phyloP scores from a whole-genome alignment of 805 yeast genomes.

The Candida berthetii region DNA sequence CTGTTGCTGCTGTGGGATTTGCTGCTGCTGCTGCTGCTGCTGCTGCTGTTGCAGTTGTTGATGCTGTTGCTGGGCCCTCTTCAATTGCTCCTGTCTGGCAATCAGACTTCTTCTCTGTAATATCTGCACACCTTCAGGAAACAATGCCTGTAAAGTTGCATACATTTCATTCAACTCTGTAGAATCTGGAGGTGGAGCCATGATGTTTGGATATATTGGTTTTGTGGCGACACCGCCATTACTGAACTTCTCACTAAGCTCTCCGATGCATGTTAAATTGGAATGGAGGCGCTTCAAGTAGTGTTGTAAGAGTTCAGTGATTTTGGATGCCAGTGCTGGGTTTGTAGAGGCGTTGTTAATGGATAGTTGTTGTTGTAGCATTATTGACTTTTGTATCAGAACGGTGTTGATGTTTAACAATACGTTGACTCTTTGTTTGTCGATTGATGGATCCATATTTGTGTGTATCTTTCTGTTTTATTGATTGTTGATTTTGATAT shows the following conservation, averaged over 20 bases:
- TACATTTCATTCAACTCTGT: conserved; percentile 18
- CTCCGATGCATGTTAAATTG: conserved; percentile 22
- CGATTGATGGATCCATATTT: conserved; percentile 14
- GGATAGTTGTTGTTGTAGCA: conserved; percentile 16
- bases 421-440: conserved; percentile 16
- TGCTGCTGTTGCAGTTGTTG: neutral
- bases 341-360: conserved; percentile 5
- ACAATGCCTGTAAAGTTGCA: conserved; percentile 15
- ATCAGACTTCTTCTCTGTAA: conserved; percentile 11
- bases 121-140: conserved; percentile 20
- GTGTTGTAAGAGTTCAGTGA: conserved; percentile 15
- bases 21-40: conserved; percentile 2
- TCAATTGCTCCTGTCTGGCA: conserved; percentile 4
- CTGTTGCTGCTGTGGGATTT: conserved; percentile 4
- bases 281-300: conserved; percentile 20
- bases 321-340: conserved; percentile 9
- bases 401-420: conserved; percentile 19
- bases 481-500: neutral
- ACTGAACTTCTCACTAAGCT: conserved; percentile 18
- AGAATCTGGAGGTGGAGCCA: conserved; percentile 20
- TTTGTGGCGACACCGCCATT: conserved; percentile 2
- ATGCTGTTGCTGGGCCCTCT: conserved; percentile 5
- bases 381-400: conserved; percentile 17
- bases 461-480: neutral
- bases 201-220: conserved; percentile 15